phyloP scores from a whole-genome alignment of 2,329 filamentous ascomycete species.

The Exophiala sp. region DNA sequence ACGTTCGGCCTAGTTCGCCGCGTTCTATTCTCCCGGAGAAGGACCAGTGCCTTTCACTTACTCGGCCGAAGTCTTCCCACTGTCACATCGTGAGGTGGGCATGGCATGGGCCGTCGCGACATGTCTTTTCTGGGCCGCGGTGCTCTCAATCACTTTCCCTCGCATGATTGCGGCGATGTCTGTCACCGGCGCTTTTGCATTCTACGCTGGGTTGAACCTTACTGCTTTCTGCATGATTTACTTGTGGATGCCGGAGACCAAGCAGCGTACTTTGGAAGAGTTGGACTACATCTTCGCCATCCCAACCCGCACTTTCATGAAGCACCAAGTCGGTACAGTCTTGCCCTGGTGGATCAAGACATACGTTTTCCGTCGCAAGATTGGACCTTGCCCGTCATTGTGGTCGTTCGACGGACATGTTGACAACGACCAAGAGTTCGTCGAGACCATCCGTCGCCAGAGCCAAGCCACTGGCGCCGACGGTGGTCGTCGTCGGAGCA shows the following conservation, averaged over 20 bases:
- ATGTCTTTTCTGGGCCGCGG: conserved; percentile 47
- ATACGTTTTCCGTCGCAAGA: conserved; percentile 52
- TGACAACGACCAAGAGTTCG: conserved; percentile 25
- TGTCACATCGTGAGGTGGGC: conserved; percentile 50
- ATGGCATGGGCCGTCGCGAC: conserved; percentile 45
- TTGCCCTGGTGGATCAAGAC: conserved; percentile 59
- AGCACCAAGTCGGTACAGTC: conserved; percentile 52
- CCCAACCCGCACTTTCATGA: conserved; percentile 49
- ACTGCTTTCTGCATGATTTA: conserved; percentile 47
- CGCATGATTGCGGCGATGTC: conserved; percentile 22
- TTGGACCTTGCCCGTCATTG: conserved; percentile 46
- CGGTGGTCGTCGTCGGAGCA: conserved; percentile 13
- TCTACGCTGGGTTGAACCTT: conserved; percentile 48
- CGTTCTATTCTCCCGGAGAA: conserved; percentile 48
- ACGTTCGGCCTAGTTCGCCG: conserved; percentile 39
- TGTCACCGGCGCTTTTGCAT: conserved; percentile 36
- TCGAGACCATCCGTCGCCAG: conserved; percentile 25
- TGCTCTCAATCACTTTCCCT: conserved; percentile 44
- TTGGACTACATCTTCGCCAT: conserved; percentile 49
- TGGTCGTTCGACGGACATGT: conserved; percentile 43
- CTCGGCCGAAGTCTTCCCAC: conserved; percentile 49
- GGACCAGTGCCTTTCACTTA: conserved; percentile 52
- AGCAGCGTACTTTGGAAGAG: conserved; percentile 27
- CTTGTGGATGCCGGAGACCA: conserved; percentile 36
- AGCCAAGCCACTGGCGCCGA: conserved; percentile 16